Evolutionary conservation across 2,329 filamentous ascomycete genomes (phyloP).

Genomic region (Mariannaea sp.): DNA sequence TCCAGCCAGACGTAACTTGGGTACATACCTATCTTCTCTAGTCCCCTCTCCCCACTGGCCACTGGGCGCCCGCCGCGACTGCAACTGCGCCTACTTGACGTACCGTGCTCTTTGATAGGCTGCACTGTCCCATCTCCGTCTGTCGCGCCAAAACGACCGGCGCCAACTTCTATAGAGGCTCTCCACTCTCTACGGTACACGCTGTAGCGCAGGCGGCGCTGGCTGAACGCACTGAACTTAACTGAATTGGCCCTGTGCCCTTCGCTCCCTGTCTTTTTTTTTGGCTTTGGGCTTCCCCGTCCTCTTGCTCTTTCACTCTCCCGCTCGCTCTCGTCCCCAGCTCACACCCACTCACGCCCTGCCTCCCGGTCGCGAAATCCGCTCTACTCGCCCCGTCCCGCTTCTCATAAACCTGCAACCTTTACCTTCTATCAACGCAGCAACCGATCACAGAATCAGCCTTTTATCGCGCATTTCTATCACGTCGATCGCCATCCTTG

Average conservation of each 20-base stretch:
- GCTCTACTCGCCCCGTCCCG: slow-evolving; percentile 28
- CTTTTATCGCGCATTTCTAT: slow-evolving; percentile 6
- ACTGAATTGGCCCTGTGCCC: background rate
- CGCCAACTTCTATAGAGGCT: slow-evolving; percentile 29
- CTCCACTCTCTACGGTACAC: slow-evolving; percentile 22
- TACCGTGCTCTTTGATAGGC: slow-evolving; percentile 28
- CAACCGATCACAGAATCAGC: background rate
- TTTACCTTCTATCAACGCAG: slow-evolving; percentile 8
- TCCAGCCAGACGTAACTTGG: too few relatives aligned
- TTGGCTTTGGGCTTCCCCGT: background rate
- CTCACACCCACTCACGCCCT: slow-evolving; percentile 13
- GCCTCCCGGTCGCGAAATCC: slow-evolving; percentile 31
- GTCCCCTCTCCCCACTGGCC: background rate
- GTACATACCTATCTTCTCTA: slow-evolving; percentile 2
- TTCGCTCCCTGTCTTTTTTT: slow-evolving; percentile 7
- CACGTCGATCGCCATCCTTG: slow-evolving; percentile 8
- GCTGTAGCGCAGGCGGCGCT: slow-evolving; percentile 7
- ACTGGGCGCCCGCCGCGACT: slow-evolving; percentile 10
- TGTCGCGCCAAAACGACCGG: slow-evolving; percentile 25
- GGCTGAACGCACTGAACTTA: slow-evolving; percentile 8
- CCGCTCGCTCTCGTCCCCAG: slow-evolving; percentile 6
- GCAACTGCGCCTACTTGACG: slow-evolving; percentile 15
- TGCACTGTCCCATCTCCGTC: slow-evolving; percentile 15
- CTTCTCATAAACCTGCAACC: slow-evolving; percentile 22
- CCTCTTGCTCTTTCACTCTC: slow-evolving; percentile 18